These are phyloP conservation scores for Penicillium coffeae DNA, from an alignment of 495 filamentous ascomycete species.

Conservation along the genomic window DNA sequence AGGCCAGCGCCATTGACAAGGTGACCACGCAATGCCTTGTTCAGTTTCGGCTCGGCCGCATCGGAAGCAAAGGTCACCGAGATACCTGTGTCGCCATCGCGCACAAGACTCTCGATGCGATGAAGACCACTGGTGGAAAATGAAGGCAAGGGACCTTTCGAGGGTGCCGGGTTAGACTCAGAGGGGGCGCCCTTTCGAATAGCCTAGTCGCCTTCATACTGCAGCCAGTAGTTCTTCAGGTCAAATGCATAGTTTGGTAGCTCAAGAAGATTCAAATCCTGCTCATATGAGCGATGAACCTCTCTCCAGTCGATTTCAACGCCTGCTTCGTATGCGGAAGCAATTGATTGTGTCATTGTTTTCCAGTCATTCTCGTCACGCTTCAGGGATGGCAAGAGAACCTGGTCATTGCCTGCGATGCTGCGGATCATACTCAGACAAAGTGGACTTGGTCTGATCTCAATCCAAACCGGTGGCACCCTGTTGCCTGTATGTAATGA, in stretches of 20 bases:
- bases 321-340: neutral
- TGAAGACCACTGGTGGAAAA: no score
- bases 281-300: conserved; percentile 57
- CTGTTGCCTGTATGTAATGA: no score
- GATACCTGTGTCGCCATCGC: no score
- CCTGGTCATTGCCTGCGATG: no score
- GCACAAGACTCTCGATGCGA: no score
- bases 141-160: no score
- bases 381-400: conserved; percentile 3
- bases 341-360: neutral
- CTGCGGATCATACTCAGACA: no score
- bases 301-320: conserved; percentile 57
- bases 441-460: no score
- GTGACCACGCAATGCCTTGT: conserved; percentile 28
- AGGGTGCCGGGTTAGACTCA: no score
- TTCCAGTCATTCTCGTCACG: conserved; percentile 42
- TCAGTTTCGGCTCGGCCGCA: conserved; percentile 29
- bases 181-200: neutral
- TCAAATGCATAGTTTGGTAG: conserved; percentile 59
- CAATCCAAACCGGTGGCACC: no score
- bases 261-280: conserved; percentile 47
- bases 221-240: conserved; percentile 35
- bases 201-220: conserved; percentile 8
- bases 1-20: conserved; percentile 27
- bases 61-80: conserved; percentile 22